Base-by-base conservation (phyloP, 2,329 filamentous ascomycete species). In the Epichloe coenophiala region DNA sequence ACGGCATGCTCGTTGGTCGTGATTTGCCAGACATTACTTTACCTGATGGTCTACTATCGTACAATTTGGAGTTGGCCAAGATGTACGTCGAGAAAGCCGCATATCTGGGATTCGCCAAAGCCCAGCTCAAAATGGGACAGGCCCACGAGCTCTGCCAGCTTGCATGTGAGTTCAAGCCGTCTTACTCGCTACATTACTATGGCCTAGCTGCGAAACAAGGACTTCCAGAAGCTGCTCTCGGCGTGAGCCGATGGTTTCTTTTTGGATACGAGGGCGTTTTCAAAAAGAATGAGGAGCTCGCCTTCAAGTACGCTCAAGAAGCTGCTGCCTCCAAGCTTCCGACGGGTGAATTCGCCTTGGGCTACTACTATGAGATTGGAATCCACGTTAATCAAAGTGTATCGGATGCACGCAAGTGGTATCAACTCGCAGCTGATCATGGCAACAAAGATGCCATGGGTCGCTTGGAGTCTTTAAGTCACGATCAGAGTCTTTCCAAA, bases 231-330 rank as follows among this genome's bases (percentile, higher is more conserved):
- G 93, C 91, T 0, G 89, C 95, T 53, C 86, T 98, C 68, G 89
- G 91, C 31, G 89, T 98, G 54, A 97, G 91, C 68, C 93, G 95
- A 67, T 98, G 93, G 93, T 98, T 97, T 63, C 75, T 98, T 31
- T 97, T 95, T 61, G 93, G 93, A 3, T 90, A 93, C 57, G 91
- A 97, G 58, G 85, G 84, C 21, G 76, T 94, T 6, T 96, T 98
- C 62, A 80, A 87, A 53, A 97, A 97, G 75, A 97, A 96, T 61
- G 93, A 98, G 67, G 86, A 91, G 63, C 71, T 97, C 46, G 91
- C 93, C 6, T 98, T 87, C 68, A 84, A 81, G 48, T 97, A 95
- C 62, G 93, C 93, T 1, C 81, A 91, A 59, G 80, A 91, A 57
- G 93, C 93, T 11, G 91, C 93, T 8, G 74, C 80, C 47, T 79